These are phyloP conservation scores for Paramarasmius palmivorus DNA, from an alignment of 1,284 basidiomycete genomes.

Conservation along the genomic window DNA sequence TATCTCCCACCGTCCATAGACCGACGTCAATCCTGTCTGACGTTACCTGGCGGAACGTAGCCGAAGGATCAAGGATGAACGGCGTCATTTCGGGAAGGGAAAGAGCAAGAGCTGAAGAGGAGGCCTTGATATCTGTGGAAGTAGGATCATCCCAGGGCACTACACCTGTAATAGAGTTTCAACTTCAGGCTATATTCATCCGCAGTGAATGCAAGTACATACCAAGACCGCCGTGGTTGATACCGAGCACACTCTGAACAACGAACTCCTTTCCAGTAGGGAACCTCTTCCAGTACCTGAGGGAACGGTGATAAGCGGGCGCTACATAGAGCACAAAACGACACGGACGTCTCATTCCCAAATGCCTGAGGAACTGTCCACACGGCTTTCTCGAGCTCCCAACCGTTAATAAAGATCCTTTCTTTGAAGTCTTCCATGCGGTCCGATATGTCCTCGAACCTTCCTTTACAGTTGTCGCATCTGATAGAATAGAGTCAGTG, in stretches of 20 bases:
- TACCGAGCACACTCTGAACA: constrained; percentile 60
- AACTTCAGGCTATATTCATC: not conserved
- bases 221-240: constrained; percentile 72
- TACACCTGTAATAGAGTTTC: constrained; percentile 40
- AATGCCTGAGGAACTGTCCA: constrained; percentile 82
- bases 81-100: constrained; percentile 34
- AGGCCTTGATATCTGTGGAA: constrained; percentile 55
- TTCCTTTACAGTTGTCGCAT: constrained; percentile 55
- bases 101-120: constrained; percentile 53
- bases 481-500: constrained; percentile 35
- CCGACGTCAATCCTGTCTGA: constrained; percentile 41
- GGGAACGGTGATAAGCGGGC: not conserved
- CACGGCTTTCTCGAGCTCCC: constrained; percentile 62
- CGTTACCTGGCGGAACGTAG: constrained; percentile 34
- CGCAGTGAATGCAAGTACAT: not conserved
- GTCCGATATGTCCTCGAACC: constrained; percentile 61
- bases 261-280: constrained; percentile 73
- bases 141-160: constrained; percentile 74
- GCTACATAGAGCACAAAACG: not conserved
- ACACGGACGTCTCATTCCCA: constrained; percentile 55
- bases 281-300: constrained; percentile 64
- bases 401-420: constrained; percentile 58
- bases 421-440: constrained; percentile 64
- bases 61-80: constrained; percentile 38
- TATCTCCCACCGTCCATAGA: constrained; percentile 38